Base-by-base conservation (phyloP, 2,329 filamentous ascomycete species). In the Cladosporium halotolerans region DNA sequence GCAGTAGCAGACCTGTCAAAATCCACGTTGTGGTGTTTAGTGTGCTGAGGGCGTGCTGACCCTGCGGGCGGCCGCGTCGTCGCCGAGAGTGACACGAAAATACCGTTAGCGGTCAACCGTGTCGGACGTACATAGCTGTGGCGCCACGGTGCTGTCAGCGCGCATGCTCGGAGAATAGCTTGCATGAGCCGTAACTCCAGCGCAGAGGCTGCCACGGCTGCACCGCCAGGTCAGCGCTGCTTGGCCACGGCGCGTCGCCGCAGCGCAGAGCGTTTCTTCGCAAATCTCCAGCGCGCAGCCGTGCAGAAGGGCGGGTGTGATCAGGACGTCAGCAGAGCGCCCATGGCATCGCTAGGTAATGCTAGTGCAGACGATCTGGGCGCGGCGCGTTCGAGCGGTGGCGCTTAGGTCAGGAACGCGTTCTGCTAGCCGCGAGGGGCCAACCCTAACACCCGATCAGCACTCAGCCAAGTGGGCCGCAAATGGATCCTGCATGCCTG, bases 1-100 rank as follows among this genome's bases (percentile, higher is more conserved):
- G 45, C 14, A 40, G 45, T 48, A 48, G 45, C 45, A 48, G 45
- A 41, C 45, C 45, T 48, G 45, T 48, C 45, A 48, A 48, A 40
- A 28, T 14, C 45, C 45, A 48, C 45, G 45, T 48, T 48, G 16
- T 48, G 16, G 13, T 18, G 9, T 28, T 3, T 18, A 18, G 23
- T 41, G 9, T 36, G 19, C 32, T 18, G 45, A 19, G 36, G 41
- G 45, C 45, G 31, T 41, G 36, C 45, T 48, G n/a, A 28, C 34
- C 16, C 19, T 34, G 19, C 36, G 45, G 45, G 41, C 23, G 19
- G 14, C 19, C 32, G 45, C 45, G 41, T 28, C 18, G 45, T 19
- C 13, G 45, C 39, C 36, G 45, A 19, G 41, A 16, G 45, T 40
- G 4, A 36, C 16, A 45, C 44, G n/a, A 16, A 16, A 34, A 36